Evolutionary conservation across 164 flowering plant genomes (phyloP).

Genomic region (Macadamia integrifolia): DNA sequence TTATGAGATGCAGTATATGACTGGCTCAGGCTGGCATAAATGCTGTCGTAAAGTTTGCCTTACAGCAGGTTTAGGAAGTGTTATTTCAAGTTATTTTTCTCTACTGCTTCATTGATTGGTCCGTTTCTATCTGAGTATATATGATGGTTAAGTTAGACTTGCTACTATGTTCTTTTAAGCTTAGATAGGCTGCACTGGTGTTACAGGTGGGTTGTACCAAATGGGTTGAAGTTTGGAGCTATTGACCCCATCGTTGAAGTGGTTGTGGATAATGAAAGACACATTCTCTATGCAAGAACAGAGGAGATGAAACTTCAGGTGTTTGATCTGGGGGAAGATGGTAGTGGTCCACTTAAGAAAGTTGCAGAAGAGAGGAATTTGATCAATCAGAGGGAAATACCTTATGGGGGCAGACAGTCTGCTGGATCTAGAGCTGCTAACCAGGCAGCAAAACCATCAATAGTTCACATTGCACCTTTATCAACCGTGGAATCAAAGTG

Average conservation of each 20-base stretch:
- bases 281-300: slow-evolving; percentile 81
- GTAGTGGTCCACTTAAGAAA: slow-evolving; percentile 77
- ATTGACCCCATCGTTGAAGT: slow-evolving; percentile 90
- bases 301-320: slow-evolving; percentile 94
- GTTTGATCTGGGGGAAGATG: slow-evolving; percentile 63
- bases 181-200: background rate
- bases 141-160: background rate
- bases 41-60: slow-evolving; percentile 93
- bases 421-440: slow-evolving; percentile 44
- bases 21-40: slow-evolving; percentile 90
- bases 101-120: background rate
- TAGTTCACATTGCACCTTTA: slow-evolving; percentile 76
- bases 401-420: slow-evolving; percentile 57
- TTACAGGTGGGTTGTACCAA: slow-evolving; percentile 93
- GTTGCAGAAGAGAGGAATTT: slow-evolving; percentile 86
- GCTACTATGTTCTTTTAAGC: background rate
- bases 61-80: slow-evolving; percentile 79
- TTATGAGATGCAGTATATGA: slow-evolving; percentile 79
- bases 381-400: slow-evolving; percentile 62
- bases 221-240: slow-evolving; percentile 87
- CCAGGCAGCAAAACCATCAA: slow-evolving; percentile 61
- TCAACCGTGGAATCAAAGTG: slow-evolving; percentile 84
- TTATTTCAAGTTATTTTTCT: slow-evolving; percentile 63
- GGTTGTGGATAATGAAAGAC: slow-evolving; percentile 87
- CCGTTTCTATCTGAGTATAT: background rate